Base-by-base conservation (phyloP, 306 rosid species). In the Rosa multiflora region DNA sequence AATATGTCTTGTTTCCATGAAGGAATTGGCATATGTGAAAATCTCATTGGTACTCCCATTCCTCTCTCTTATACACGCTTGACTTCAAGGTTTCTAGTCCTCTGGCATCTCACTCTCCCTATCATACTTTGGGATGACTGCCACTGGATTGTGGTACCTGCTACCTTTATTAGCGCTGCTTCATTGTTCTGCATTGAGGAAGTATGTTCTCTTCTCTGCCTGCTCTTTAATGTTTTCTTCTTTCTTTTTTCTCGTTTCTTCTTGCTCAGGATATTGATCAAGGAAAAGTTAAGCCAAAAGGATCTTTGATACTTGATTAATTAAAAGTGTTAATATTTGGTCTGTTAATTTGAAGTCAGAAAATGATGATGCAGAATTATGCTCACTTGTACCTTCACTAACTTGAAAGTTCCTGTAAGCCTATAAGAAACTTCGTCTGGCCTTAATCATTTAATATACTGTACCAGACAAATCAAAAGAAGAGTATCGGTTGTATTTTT, bases 111-210 rank as follows among this genome's bases (percentile, higher is more conserved):
- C 51, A 94, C 96, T 5, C 98, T 94, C 13, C 98, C 98, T 53
- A 73, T 94, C 88, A 94, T 91, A 77, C 96, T 94, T 32, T 94
- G 98, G 98, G 97, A 94, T 79, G 98, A 91, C 48, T 94, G 98
- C 76, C 97, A 88, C 10, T 94, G 98, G 98, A 86, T 94, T 70
- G 98, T 94, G 44, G 89, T 94, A 87, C 98, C 98, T 49, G 97
- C 98, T 52, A 94, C 98, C 73, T 94, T 94, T 56, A 20, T 94
- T 15, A 94, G 97, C 8, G 98, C 98, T n/a, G 93, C 98, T 35
- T 85, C 98, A 48, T 84, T 94, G 89, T 94, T 94, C 91, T 91
- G 98, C 90, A 94, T 94, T 59, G 98, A 94, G 83, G 97, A 94
- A 84, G 98, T 94, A 89, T 74, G 82, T 67, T 43, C 56, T 17